Conservation (phyloP, 78 protist species). For the Chrysochromulina parva region DNA sequence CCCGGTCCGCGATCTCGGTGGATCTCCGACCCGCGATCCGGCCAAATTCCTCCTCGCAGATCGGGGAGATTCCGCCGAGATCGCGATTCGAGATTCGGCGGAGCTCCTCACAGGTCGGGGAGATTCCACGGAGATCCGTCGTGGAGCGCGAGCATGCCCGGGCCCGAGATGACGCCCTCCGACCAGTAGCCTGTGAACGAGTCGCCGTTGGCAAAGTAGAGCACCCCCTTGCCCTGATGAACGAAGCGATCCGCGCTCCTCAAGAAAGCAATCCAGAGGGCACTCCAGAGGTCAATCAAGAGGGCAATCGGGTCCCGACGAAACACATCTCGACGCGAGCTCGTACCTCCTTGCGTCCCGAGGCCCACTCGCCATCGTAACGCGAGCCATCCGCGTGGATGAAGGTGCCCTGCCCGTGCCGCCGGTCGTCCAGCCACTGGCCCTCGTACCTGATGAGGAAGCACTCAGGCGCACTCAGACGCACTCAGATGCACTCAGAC, state of each 20-base stretch:
- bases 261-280: neutral
- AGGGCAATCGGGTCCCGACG: neutral
- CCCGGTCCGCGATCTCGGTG: too few relatives aligned
- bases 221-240: neutral
- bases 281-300: neutral
- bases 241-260: neutral
- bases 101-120: too few relatives aligned
- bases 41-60: too few relatives aligned
- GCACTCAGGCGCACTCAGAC: too few relatives aligned
- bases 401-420: slow-evolving; percentile 52
- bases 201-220: neutral
- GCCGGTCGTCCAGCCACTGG: slow-evolving; percentile 28
- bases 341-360: slow-evolving; percentile 49
- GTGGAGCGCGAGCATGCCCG: neutral
- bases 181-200: neutral
- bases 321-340: neutral
- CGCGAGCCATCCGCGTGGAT: slow-evolving; percentile 36
- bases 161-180: neutral
- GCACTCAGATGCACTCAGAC: too few relatives aligned
- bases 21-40: too few relatives aligned
- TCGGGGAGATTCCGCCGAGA: too few relatives aligned
- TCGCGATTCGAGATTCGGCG: too few relatives aligned
- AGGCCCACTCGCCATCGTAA: slow-evolving; percentile 69
- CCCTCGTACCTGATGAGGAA: slow-evolving; percentile 1
- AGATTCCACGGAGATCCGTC: too few relatives aligned